Conservation (phyloP, 306 rosid genomes). For the Oxytropis ochrocephala region DNA sequence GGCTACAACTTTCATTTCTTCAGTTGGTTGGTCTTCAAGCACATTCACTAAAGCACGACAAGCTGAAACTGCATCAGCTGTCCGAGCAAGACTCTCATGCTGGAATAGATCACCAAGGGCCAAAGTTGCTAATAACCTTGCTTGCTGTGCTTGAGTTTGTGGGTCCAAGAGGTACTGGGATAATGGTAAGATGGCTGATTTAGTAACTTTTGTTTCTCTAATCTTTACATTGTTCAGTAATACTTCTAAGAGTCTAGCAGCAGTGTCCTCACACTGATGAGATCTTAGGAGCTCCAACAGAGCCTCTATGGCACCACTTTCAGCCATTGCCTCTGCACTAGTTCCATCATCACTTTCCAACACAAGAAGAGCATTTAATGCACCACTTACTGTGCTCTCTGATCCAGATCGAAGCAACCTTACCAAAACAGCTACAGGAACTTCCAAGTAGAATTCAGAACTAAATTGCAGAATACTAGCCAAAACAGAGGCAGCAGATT, state of each 20-base stretch:
- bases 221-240: constrained; percentile 90
- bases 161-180: constrained; percentile 98
- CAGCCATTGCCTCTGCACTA: constrained; percentile 99
- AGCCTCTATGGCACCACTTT: constrained; percentile 97
- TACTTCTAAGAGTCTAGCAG: constrained; percentile 91
- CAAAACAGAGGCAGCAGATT: constrained; percentile 92
- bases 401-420: constrained; percentile 93
- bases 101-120: constrained; percentile 98
- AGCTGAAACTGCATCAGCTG: constrained; percentile 89
- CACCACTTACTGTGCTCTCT: constrained; percentile 79
- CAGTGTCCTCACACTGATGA: constrained; percentile 95
- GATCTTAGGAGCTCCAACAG: constrained; percentile 87
- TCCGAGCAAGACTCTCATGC: constrained; percentile 91
- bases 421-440: constrained; percentile 93
- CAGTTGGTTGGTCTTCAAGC: constrained; percentile 99
- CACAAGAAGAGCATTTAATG: constrained; percentile 93
- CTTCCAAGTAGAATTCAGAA: constrained; percentile 92
- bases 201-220: constrained; percentile 87
- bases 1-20: constrained; percentile 98
- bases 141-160: constrained; percentile 94
- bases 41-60: constrained; percentile 97
- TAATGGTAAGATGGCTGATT: constrained; percentile 80
- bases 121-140: constrained; percentile 90
- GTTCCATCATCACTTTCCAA: constrained; percentile 91
- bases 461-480: constrained; percentile 88